phyloP scores from a whole-genome alignment of 2,329 filamentous ascomycete species.

The Nigrospora osmanthi region DNA sequence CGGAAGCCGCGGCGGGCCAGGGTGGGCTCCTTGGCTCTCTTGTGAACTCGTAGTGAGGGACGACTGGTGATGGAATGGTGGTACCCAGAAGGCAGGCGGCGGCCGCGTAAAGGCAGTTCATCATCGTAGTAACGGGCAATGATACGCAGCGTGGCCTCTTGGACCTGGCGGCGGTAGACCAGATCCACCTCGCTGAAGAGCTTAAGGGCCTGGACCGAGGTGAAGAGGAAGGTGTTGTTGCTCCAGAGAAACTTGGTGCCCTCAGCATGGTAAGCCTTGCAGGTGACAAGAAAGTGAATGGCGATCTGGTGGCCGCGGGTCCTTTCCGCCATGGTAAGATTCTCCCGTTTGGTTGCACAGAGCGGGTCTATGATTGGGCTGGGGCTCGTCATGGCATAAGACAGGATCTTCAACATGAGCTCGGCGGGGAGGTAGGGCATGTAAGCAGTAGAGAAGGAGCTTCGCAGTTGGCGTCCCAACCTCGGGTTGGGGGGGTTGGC shows the following conservation, averaged over 20 bases:
- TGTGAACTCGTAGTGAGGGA: constrained; percentile 31
- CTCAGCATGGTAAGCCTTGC: constrained; percentile 39
- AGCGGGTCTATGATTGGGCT: constrained; percentile 47
- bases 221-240: constrained; percentile 47
- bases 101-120: constrained; percentile 23
- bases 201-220: constrained; percentile 38
- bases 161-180: constrained; percentile 33
- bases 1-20: constrained; percentile 44
- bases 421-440: constrained; percentile 42
- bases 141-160: constrained; percentile 40
- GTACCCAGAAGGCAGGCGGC: constrained; percentile 32
- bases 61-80: constrained; percentile 34
- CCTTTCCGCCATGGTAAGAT: constrained; percentile 34
- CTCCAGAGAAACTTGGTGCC: constrained; percentile 42
- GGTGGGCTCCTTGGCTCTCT: constrained; percentile 34
- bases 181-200: constrained; percentile 38
- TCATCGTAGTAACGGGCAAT: constrained; percentile 51
- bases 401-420: constrained; percentile 42
- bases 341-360: constrained; percentile 32
- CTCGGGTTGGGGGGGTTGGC: constrained; percentile 23
- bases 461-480: constrained; percentile 12
- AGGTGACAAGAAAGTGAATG: constrained; percentile 45
- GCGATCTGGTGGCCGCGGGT: constrained; percentile 38
- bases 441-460: constrained; percentile 5
- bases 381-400: constrained; percentile 39